Base-by-base conservation (phyloP, 257 asterid species). In the Vinca minor region DNA sequence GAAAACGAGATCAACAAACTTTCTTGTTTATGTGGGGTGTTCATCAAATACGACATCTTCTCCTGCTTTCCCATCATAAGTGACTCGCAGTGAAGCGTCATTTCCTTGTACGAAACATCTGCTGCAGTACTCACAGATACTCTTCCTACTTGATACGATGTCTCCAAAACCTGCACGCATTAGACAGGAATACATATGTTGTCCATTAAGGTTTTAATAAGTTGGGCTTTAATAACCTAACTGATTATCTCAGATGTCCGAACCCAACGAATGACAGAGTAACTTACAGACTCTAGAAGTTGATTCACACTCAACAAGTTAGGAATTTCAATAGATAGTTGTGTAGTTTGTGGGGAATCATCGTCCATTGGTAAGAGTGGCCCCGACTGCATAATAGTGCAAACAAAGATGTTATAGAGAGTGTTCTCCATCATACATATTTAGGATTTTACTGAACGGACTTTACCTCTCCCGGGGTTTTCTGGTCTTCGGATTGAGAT, bases 251-350 rank as follows among this genome's bases (percentile, higher is more conserved):
- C n/a, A n/a, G n/a, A n/a, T n/a, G n/a, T n/a, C n/a, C n/a, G n/a
- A n/a, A n/a, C n/a, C n/a, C 49, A 26, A 15, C 1, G 47, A 47
- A 39, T 7, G 31, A 5, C 38, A 48, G 14, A 76, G 65, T 46
- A 69, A 81, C 98, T 82, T 82, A 92, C 98, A 31, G 96, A 89
- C 77, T 89, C 96, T 25, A 93, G 81, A 71, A 93, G 97, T 74
- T 93, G 97, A 70, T 89, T 85, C 25, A 89, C 96, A 5, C 88
- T 89, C 67, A 93, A 77, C 66, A 89, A 83, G 72, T 76, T 77
- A 35, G 97, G 87, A 66, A 76, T 69, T 57, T 87, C 88, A 1
- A 73, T 60, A 49, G 87, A 75, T 65, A 81, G 59, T 29, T 74
- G 76, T n/a, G 79, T 59, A 61, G 71, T 79, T 15, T 69, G 83